Evolutionary conservation across 164 flowering plant species (phyloP).

Genomic region (Tetrastigma voinierianum): DNA sequence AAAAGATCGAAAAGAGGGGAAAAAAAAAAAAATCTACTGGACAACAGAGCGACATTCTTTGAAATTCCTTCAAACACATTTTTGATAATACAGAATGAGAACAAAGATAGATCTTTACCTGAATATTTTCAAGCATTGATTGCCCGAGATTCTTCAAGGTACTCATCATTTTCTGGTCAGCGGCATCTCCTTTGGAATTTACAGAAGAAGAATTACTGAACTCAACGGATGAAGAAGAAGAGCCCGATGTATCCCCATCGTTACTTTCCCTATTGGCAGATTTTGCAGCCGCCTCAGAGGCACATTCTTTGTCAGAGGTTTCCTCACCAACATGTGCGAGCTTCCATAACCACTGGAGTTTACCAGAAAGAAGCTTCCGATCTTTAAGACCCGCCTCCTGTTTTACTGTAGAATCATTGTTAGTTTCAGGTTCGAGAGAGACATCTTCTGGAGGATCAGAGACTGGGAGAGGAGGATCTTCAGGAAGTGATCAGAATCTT

Average conservation of each 20-base stretch:
- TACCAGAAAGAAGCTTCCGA: constrained; percentile 51
- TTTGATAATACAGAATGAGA: not conserved
- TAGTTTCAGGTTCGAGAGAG: constrained; percentile 15
- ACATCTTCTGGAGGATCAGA: constrained; percentile 32
- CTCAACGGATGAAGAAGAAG: constrained; percentile 24
- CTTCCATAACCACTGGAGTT: constrained; percentile 90
- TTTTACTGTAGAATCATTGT: constrained; percentile 27
- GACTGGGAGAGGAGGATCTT: constrained; percentile 36
- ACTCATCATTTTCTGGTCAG: constrained; percentile 65
- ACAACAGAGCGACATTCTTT: not conserved
- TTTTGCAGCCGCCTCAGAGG: constrained; percentile 17
- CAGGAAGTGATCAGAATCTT: constrained; percentile 18
- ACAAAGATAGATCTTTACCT: not conserved
- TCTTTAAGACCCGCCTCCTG: constrained; percentile 39
- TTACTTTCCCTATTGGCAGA: constrained; percentile 4
- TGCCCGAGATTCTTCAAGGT: not conserved
- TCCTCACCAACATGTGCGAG: constrained; percentile 61
- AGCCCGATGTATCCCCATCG: constrained; percentile 8
- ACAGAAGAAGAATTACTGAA: constrained; percentile 18
- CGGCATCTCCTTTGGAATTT: constrained; percentile 35
- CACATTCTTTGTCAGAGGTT: constrained; percentile 40
- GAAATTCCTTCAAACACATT: not conserved
- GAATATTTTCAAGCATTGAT: no score
- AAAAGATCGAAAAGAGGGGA: not conserved
- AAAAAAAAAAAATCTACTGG: not conserved